phyloP scores from a whole-genome alignment of 1,284 basidiomycete species.

The Grifola frondosa region DNA sequence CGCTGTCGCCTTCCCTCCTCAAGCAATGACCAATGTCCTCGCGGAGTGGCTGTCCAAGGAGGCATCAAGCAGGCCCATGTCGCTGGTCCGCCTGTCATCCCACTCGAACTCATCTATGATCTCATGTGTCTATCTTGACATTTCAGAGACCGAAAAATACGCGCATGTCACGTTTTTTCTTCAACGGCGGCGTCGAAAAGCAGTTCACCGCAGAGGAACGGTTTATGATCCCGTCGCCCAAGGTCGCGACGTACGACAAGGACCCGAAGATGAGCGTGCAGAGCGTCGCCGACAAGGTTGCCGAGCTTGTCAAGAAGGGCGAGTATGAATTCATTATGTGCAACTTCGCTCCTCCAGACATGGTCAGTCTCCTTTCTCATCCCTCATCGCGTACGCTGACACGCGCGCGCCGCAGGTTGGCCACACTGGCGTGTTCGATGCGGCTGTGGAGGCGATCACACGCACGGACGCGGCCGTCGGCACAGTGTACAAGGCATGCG shows the following conservation, averaged over 20 bases:
- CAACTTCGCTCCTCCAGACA: slow-evolving; percentile 94
- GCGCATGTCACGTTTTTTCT: slow-evolving; percentile 96
- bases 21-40: slow-evolving; percentile 87
- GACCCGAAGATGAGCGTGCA: slow-evolving; percentile 87
- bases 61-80: slow-evolving; percentile 81
- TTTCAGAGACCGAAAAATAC: slow-evolving; percentile 87
- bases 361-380: slow-evolving; percentile 51
- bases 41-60: slow-evolving; percentile 85
- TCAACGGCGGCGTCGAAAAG: slow-evolving; percentile 92
- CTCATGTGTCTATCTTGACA: neutral
- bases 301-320: slow-evolving; percentile 70
- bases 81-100: slow-evolving; percentile 53
- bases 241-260: slow-evolving; percentile 87
- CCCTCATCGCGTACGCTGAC: neutral
- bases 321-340: slow-evolving; percentile 90
- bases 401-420: slow-evolving; percentile 69
- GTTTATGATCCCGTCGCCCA: slow-evolving; percentile 87
- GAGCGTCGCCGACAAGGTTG: slow-evolving; percentile 85
- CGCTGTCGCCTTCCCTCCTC: slow-evolving; percentile 84
- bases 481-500: slow-evolving; percentile 80
- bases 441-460: slow-evolving; percentile 81
- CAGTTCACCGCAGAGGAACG: slow-evolving; percentile 83
- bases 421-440: slow-evolving; percentile 87
- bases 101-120: neutral
- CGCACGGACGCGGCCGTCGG: slow-evolving; percentile 85